These are phyloP conservation scores for Diaporthe sp. DNA, from an alignment of 2,329 filamentous ascomycete species.

Conservation along the genomic window DNA sequence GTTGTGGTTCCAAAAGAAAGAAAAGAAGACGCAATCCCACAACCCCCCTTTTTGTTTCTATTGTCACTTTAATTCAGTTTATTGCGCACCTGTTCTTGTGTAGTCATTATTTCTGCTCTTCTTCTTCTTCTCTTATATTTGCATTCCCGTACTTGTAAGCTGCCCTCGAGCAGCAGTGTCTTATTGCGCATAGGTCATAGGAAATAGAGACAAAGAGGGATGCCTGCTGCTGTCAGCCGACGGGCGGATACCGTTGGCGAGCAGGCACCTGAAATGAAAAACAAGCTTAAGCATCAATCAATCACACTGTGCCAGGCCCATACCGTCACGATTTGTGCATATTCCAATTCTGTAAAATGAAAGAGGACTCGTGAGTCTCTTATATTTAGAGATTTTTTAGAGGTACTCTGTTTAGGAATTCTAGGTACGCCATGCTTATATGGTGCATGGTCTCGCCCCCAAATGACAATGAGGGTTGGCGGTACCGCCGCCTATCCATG, in stretches of 20 bases:
- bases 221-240: slow-evolving; percentile 5
- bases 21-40: background rate
- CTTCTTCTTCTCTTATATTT: background rate
- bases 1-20: background rate
- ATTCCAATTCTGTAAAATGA: too few relatives aligned
- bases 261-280: background rate
- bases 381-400: background rate
- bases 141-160: background rate
- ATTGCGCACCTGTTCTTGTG: background rate
- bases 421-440: slow-evolving; percentile 18
- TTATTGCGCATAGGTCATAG: slow-evolving; percentile 9
- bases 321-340: background rate
- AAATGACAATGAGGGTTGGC: background rate
- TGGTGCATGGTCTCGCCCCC: background rate
- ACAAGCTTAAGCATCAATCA: slow-evolving; percentile 15
- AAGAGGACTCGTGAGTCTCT: background rate
- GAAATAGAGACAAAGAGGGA: background rate
- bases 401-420: background rate
- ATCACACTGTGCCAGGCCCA: background rate
- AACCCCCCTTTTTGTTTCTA: background rate
- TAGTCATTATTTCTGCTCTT: background rate
- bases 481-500: slow-evolving; percentile 12
- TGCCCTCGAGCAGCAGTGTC: slow-evolving; percentile 7
- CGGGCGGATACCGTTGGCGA: slow-evolving; percentile 12
- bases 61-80: slow-evolving; percentile 25